phyloP scores from a whole-genome alignment of 2,329 filamentous ascomycete species.

The Neopestalotiopsis sp. region DNA sequence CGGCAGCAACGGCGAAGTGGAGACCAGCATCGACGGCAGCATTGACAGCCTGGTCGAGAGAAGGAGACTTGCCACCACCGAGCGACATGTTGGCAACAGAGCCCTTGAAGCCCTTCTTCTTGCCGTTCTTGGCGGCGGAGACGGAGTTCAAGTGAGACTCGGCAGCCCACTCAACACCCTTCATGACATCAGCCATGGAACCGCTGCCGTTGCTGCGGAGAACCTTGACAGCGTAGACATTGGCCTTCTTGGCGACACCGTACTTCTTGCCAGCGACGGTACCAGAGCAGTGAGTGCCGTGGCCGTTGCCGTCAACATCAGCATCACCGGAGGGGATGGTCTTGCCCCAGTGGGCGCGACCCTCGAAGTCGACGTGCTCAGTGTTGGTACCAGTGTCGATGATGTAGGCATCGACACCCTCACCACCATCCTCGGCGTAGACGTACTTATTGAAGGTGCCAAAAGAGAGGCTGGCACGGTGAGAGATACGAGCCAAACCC shows the following conservation, averaged over 20 bases:
- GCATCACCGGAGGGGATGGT: slow-evolving; percentile 86
- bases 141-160: slow-evolving; percentile 77
- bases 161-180: slow-evolving; percentile 95
- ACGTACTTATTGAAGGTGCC: slow-evolving; percentile 98
- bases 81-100: slow-evolving; percentile 99
- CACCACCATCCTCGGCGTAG: slow-evolving; percentile 85
- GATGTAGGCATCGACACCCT: slow-evolving; percentile 98
- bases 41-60: slow-evolving; percentile 91
- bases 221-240: slow-evolving; percentile 97
- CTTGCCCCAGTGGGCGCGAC: slow-evolving; percentile 94
- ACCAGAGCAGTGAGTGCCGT: slow-evolving; percentile 98
- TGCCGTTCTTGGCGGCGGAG: slow-evolving; percentile 80
- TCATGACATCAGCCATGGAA: slow-evolving; percentile 98
- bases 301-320: slow-evolving; percentile 94
- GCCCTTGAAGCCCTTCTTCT: slow-evolving; percentile 97
- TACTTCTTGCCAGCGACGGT: slow-evolving; percentile 99
- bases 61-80: slow-evolving; percentile 93
- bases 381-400: slow-evolving; percentile 97
- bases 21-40: slow-evolving; percentile 90
- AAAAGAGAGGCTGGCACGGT: slow-evolving; percentile 86
- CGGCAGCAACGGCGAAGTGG: slow-evolving; percentile 97
- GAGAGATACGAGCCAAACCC: slow-evolving; percentile 97
- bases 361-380: slow-evolving; percentile 96
- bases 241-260: slow-evolving; percentile 98
- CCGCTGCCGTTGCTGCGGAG: slow-evolving; percentile 96